Evolutionary conservation across 306 rosid genomes (phyloP).

Genomic region (Dryas octopetala): DNA sequence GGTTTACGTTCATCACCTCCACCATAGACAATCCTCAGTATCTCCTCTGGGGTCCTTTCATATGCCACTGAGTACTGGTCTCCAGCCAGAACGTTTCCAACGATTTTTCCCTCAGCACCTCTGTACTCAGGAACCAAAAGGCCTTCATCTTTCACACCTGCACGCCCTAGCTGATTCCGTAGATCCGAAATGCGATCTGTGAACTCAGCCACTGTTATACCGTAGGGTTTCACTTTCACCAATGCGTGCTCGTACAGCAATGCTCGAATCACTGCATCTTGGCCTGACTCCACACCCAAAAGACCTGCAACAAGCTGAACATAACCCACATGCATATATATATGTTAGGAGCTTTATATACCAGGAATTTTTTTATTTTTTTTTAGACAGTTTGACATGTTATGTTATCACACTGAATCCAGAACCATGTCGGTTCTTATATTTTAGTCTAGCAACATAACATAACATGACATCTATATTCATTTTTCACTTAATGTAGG

Average conservation of each 20-base stretch:
- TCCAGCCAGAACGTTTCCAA: constrained; percentile 61
- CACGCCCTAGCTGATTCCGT: constrained; percentile 49
- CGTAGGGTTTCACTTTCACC: constrained; percentile 43
- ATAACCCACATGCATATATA: neutral
- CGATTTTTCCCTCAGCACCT: constrained; percentile 53
- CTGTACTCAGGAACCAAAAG: constrained; percentile 30
- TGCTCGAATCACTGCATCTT: constrained; percentile 72
- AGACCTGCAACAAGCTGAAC: constrained; percentile 75
- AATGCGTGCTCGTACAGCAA: constrained; percentile 37
- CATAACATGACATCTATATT: neutral
- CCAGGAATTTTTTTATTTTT: neutral
- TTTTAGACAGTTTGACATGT: neutral
- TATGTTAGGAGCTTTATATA: neutral
- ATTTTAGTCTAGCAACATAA: neutral
- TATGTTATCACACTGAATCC: neutral
- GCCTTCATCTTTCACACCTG: constrained; percentile 76
- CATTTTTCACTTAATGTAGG: too few species aligned
- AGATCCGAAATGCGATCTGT: constrained; percentile 60
- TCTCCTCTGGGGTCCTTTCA: constrained; percentile 60
- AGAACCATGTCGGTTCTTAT: too few species aligned
- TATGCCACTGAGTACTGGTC: constrained; percentile 50
- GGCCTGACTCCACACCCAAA: constrained; percentile 70
- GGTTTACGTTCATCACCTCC: constrained; percentile 53
- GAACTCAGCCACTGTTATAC: constrained; percentile 54
- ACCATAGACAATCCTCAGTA: constrained; percentile 69